Base-by-base conservation (phyloP, 208 protist species). In the Crithidia fasciculata region DNA sequence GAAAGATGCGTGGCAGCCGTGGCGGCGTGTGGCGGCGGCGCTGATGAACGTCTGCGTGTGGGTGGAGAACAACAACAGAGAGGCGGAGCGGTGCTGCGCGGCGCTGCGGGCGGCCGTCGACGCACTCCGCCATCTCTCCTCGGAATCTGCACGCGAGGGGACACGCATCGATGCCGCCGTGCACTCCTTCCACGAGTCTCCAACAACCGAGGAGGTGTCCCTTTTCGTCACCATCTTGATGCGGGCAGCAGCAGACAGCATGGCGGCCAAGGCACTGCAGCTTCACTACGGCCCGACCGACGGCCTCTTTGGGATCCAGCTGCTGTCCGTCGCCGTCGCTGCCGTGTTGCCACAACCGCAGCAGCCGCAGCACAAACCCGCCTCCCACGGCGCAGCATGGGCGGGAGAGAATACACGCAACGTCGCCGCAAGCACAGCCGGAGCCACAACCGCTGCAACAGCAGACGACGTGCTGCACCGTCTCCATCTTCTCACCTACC, bases 1-100 rank as follows among this genome's bases (percentile, higher is more conserved):
- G 28, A 28, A 28, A 28, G 28, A 28, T 28, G 28, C 28, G 28
- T 78, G 52, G 53, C 19, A 64, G 49, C 50, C 67, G 88, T 60
- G 41, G 65, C 54, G 61, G 63, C 49, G 79, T 75, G 37, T 80
- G 65, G 53, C 50, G 12, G 39, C 68, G 7, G 64, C 82, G 28
- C 54, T 91, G 9, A 84, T 92, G 80, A 93, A 95, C 59, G 88
- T 91, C 19, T 90, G 85, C 50, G 75, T 93, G 55, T 95, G 89
- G 85, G 78, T 89, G 40, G 66, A 75, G 12, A 95, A 95, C 72
- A 72, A 95, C 76, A 92, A 95, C 67, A 57, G 67, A 4, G 90
- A 95, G 49, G 88, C 86, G 5, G 39, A 66, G 40, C 86, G 90
- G 0, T 93, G 74, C 76, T 65, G 57, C n/a, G 82, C 83, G 55